phyloP scores from a whole-genome alignment of 345 rosid genomes.

The Excoecaria agallocha region DNA sequence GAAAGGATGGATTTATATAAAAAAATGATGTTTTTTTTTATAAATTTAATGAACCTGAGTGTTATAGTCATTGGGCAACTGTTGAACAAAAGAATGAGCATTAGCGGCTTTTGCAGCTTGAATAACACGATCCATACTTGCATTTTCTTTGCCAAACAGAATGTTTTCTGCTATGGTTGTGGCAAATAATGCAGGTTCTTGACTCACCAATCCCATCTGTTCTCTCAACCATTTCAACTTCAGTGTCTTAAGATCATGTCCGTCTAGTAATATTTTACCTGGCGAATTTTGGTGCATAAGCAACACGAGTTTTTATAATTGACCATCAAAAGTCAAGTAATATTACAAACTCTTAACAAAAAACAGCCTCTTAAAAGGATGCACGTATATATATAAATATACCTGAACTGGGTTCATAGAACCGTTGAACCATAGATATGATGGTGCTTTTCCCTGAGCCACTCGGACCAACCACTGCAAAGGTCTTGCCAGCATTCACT shows the following conservation, averaged over 20 bases:
- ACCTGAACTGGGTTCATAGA: constrained; percentile 83
- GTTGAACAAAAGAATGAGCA: constrained; percentile 66
- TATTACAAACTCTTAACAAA: neutral
- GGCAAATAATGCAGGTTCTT: constrained; percentile 84
- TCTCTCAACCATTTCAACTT: constrained; percentile 72
- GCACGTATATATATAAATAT: neutral
- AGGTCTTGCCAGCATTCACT: constrained; percentile 55
- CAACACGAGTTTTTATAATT: neutral
- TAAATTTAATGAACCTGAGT: constrained; percentile 51
- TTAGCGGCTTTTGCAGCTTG: constrained; percentile 79
- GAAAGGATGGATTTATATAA: too few relatives aligned
- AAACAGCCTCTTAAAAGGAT: neutral
- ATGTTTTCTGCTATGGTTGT: constrained; percentile 67
- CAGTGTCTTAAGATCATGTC: constrained; percentile 53
- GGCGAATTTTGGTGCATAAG: constrained; percentile 12
- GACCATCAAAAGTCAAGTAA: neutral
- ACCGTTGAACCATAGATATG: constrained; percentile 78
- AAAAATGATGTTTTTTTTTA: neutral
- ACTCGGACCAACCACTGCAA: constrained; percentile 81
- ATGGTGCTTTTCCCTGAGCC: constrained; percentile 92
- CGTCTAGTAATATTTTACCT: constrained; percentile 70
- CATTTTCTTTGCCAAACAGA: constrained; percentile 63
- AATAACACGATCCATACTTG: constrained; percentile 42
- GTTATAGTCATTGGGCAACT: constrained; percentile 57
- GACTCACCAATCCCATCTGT: constrained; percentile 88